phyloP scores from a whole-genome alignment of 2,329 filamentous ascomycete genomes.

The Ophiostoma sp. region DNA sequence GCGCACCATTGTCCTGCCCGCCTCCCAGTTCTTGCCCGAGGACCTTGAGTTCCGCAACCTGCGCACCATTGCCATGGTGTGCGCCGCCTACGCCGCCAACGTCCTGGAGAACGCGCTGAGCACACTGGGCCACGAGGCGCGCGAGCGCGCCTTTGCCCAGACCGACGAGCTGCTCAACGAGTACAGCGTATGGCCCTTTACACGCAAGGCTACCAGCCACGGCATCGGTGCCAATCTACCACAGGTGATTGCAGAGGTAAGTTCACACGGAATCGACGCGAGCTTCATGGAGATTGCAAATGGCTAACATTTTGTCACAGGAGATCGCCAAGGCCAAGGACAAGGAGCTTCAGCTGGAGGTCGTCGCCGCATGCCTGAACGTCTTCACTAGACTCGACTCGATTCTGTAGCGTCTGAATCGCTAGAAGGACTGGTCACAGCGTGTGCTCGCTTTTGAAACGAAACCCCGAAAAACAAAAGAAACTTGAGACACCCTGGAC shows the following conservation, averaged over 20 bases:
- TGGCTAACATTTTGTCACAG: slow-evolving; percentile 36
- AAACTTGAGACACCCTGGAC: background rate
- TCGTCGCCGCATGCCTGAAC: slow-evolving; percentile 92
- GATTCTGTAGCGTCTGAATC: slow-evolving; percentile 63
- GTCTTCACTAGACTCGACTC: slow-evolving; percentile 98
- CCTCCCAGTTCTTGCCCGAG: slow-evolving; percentile 87
- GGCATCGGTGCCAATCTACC: slow-evolving; percentile 92
- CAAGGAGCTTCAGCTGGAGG: slow-evolving; percentile 94
- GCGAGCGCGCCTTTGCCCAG: slow-evolving; percentile 93
- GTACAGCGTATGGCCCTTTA: slow-evolving; percentile 98
- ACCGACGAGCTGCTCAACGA: slow-evolving; percentile 94
- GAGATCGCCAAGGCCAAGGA: slow-evolving; percentile 86
- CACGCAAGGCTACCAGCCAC: slow-evolving; percentile 72
- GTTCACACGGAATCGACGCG: slow-evolving; percentile 27
- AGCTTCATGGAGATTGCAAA: too few relatives aligned
- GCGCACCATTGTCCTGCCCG: slow-evolving; percentile 86
- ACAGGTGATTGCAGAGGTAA: slow-evolving; percentile 75
- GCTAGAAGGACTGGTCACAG: background rate
- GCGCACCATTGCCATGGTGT: slow-evolving; percentile 93
- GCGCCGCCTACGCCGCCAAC: slow-evolving; percentile 95
- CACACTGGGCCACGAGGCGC: slow-evolving; percentile 87
- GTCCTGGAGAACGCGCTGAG: slow-evolving; percentile 97
- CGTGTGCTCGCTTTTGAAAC: background rate
- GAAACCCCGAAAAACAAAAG: background rate
- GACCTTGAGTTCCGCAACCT: slow-evolving; percentile 92